phyloP scores from a whole-genome alignment of 139 green algal species.

The Limnomonas spitsbergensis region DNA sequence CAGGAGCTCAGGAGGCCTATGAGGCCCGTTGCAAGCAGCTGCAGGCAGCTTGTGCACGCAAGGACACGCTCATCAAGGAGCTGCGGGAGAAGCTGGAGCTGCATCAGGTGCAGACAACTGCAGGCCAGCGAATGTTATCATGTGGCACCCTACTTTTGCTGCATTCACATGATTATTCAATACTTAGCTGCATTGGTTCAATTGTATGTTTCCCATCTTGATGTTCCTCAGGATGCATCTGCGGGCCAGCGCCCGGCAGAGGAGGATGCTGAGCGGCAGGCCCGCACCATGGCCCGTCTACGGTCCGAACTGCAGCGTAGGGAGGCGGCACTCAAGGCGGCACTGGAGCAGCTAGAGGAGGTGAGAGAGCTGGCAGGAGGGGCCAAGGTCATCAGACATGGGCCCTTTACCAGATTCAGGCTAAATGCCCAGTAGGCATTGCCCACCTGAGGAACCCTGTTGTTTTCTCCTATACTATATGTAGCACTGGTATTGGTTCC shows the following conservation, averaged over 20 bases:
- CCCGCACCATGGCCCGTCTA: slow-evolving; percentile 5
- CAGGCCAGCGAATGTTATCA: background rate
- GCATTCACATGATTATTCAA: too few relatives aligned
- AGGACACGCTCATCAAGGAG: slow-evolving; percentile 39
- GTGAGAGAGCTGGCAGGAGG: too few relatives aligned
- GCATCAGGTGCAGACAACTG: background rate
- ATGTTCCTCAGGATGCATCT: too few relatives aligned
- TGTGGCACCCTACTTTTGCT: slow-evolving; percentile 31
- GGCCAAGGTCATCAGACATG: too few relatives aligned
- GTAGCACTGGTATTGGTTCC: too few relatives aligned
- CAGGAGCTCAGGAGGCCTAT: background rate
- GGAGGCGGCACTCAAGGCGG: slow-evolving; percentile 19
- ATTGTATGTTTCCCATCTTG: too few relatives aligned
- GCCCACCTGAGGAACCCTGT: too few relatives aligned
- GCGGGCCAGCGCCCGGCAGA: background rate
- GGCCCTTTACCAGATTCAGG: too few relatives aligned
- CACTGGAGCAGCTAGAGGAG: slow-evolving; percentile 16
- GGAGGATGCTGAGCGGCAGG: background rate
- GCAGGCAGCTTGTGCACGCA: background rate
- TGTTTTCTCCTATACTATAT: too few relatives aligned
- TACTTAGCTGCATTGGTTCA: too few relatives aligned
- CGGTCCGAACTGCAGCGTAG: slow-evolving; percentile 22
- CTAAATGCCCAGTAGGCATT: too few relatives aligned
- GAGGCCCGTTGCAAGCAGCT: background rate
- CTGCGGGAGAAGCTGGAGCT: slow-evolving; percentile 35